Evolutionary conservation across 805 yeast genomes (phyloP).

Genomic region (Diddensiella santjacobensis): DNA sequence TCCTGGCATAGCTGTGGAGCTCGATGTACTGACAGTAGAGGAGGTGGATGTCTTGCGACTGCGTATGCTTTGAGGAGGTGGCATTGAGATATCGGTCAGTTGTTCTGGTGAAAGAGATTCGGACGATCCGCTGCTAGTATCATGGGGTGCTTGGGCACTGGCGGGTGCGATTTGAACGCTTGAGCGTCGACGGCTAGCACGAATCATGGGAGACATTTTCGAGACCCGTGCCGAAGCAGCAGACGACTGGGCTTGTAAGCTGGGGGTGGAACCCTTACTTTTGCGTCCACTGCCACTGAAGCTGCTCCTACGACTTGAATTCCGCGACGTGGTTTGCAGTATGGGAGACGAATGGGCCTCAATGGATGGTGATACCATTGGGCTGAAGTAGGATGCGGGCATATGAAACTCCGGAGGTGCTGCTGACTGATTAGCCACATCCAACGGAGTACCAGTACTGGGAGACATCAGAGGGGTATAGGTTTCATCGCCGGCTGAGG

Average conservation of each 20-base stretch:
- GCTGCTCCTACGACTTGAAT: background rate
- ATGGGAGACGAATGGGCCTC: background rate
- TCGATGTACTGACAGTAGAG: conserved; percentile 7
- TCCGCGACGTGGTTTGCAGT: background rate
- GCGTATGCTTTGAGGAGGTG: conserved; percentile 14
- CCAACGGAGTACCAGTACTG: conserved; percentile 59
- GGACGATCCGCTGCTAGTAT: conserved; percentile 6
- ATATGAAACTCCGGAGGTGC: conserved; percentile 22
- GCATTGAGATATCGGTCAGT: conserved; percentile 18
- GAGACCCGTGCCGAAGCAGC: conserved; percentile 14
- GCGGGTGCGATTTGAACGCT: background rate
- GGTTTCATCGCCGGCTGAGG: conserved; percentile 43
- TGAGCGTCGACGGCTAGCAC: conserved; percentile 10
- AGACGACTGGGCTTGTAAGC: conserved; percentile 1
- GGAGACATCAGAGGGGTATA: conserved; percentile 80
- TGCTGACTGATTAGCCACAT: conserved; percentile 13
- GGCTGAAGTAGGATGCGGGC: conserved; percentile 24
- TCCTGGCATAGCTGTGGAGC: conserved; percentile 8
- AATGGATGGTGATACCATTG: conserved; percentile 16
- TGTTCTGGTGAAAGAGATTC: conserved; percentile 21
- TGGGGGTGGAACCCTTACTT: background rate
- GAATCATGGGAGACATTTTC: conserved; percentile 21
- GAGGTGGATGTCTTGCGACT: conserved; percentile 3
- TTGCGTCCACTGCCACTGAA: background rate
- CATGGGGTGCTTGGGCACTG: background rate